These are phyloP conservation scores for Boletus huronensis DNA, from an alignment of 768 basidiomycete species.

Conservation along the genomic window DNA sequence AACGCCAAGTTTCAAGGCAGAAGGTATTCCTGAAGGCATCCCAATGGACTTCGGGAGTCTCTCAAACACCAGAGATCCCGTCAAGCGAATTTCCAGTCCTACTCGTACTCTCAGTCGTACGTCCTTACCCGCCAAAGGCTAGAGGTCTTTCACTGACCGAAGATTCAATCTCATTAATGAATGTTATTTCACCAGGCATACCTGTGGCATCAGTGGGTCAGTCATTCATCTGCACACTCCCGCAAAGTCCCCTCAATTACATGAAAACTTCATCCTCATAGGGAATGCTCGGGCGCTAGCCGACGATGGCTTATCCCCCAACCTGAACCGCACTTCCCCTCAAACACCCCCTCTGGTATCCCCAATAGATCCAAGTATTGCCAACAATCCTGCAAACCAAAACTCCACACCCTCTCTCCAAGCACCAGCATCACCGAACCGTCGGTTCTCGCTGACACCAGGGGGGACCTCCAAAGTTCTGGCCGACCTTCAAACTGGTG, in stretches of 20 bases:
- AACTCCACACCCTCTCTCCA: slow-evolving; percentile 39
- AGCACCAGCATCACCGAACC: slow-evolving; percentile 48
- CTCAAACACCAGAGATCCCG: slow-evolving; percentile 35
- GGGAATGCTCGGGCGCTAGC: slow-evolving; percentile 83
- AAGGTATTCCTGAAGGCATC: slow-evolving; percentile 70
- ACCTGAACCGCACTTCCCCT: slow-evolving; percentile 29
- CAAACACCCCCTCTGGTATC: slow-evolving; percentile 29
- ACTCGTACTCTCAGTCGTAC: slow-evolving; percentile 77
- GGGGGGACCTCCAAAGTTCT: slow-evolving; percentile 85
- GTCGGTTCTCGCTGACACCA: slow-evolving; percentile 60
- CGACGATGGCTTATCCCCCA: slow-evolving; percentile 56
- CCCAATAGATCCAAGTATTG: slow-evolving; percentile 36
- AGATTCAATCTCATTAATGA: slow-evolving; percentile 22
- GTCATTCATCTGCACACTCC: slow-evolving; percentile 27
- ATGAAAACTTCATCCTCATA: slow-evolving; percentile 30
- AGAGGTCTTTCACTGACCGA: slow-evolving; percentile 17
- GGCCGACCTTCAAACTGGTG: slow-evolving; percentile 82
- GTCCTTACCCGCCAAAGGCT: slow-evolving; percentile 34
- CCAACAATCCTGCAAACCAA: slow-evolving; percentile 24
- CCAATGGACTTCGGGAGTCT: slow-evolving; percentile 52
- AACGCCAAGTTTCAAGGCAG: slow-evolving; percentile 37
- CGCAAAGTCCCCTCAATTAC: slow-evolving; percentile 11
- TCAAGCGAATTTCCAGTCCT: slow-evolving; percentile 64
- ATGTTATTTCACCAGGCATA: slow-evolving; percentile 50
- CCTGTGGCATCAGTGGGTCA: slow-evolving; percentile 75